Percentiles rank a stretch among this genome's conserved stretches.
Evolutionary conservation across 371 early-diverging fungal genomes (phyloP).

Genomic region (Mucor mucedo): DNA sequence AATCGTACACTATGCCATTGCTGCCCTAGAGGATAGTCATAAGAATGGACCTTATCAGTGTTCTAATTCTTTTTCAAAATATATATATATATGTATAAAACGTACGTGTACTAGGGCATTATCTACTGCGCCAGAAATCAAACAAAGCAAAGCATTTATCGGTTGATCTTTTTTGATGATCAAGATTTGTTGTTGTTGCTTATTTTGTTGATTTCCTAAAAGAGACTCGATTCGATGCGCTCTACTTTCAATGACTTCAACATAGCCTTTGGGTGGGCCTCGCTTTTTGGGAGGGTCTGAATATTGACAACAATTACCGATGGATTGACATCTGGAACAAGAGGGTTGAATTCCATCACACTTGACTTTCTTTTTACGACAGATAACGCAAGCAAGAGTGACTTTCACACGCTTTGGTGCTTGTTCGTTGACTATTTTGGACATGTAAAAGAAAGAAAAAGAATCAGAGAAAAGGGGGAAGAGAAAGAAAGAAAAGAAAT

Average conservation of each 20-base stretch:
- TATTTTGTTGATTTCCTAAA: slow-evolving; percentile 29
- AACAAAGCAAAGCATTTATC: slow-evolving; percentile 17
- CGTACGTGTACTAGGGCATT: slow-evolving; percentile 35
- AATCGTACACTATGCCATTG: slow-evolving; percentile 37
- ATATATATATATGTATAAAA: slow-evolving; percentile 18
- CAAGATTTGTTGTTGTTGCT: slow-evolving; percentile 1
- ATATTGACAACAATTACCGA: slow-evolving; percentile 43
- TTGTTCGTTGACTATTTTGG: slow-evolving; percentile 13
- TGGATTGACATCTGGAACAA: slow-evolving; percentile 46
- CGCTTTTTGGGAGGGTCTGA: slow-evolving; percentile 46
- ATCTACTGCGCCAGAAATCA: slow-evolving; percentile 16
- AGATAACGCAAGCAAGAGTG: slow-evolving; percentile 50
- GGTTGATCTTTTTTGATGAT: slow-evolving; percentile 7
- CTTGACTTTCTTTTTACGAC: slow-evolving; percentile 56
- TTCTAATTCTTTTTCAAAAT: slow-evolving; percentile 19
- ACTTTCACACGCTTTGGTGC: slow-evolving; percentile 50
- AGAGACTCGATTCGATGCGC: slow-evolving; percentile 73
- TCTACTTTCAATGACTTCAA: slow-evolving; percentile 73
- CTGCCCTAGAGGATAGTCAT: slow-evolving; percentile 47
- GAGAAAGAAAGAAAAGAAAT: slow-evolving; percentile 1
- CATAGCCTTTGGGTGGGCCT: slow-evolving; percentile 78
- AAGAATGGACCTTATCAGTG: slow-evolving; percentile 58
- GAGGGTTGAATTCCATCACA: slow-evolving; percentile 53
- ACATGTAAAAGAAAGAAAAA: slow-evolving; percentile 19
- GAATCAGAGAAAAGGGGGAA: slow-evolving; percentile 11